These are phyloP conservation scores for Rossbeevera mucosa DNA, from an alignment of 768 basidiomycete genomes.

Conservation along the genomic window DNA sequence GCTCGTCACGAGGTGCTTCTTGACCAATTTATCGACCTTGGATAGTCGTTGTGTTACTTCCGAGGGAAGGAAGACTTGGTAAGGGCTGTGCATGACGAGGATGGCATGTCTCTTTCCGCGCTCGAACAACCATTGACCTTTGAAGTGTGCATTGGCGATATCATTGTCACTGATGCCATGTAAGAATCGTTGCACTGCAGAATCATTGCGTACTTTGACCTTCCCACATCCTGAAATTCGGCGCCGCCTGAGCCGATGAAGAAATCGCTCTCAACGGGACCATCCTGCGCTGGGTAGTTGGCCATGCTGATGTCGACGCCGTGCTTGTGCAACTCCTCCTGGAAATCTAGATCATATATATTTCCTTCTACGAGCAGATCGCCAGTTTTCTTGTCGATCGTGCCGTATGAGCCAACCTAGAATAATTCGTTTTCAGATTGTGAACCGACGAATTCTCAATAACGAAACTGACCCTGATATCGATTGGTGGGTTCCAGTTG, in stretches of 20 bases:
- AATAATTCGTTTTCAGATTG: not conserved
- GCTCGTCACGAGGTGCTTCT: slow-evolving; percentile 32
- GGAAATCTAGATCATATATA: slow-evolving; percentile 27
- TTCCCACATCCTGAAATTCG: slow-evolving; percentile 9
- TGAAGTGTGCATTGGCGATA: slow-evolving; percentile 25
- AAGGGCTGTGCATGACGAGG: slow-evolving; percentile 31
- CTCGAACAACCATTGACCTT: slow-evolving; percentile 31
- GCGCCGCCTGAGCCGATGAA: slow-evolving; percentile 21
- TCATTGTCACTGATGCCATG: slow-evolving; percentile 10
- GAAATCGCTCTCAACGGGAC: slow-evolving; percentile 20
- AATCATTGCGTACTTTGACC: slow-evolving; percentile 14
- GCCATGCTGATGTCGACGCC: slow-evolving; percentile 10
- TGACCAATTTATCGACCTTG: slow-evolving; percentile 20
- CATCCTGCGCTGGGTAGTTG: slow-evolving; percentile 14
- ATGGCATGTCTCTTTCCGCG: slow-evolving; percentile 27
- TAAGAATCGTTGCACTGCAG: not conserved
- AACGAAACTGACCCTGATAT: slow-evolving; percentile 20
- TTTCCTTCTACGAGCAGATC: slow-evolving; percentile 32
- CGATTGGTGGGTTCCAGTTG: slow-evolving; percentile 34
- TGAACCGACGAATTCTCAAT: not conserved
- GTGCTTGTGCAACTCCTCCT: slow-evolving; percentile 14
- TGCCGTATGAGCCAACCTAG: slow-evolving; percentile 36
- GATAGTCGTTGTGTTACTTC: slow-evolving; percentile 22
- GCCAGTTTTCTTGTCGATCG: slow-evolving; percentile 29
- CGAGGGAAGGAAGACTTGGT: slow-evolving; percentile 14